Evolutionary conservation across 345 rosid species (phyloP), one percentile per base, ranked within the genome.

Genomic region (Iberis pinnata): DNA sequence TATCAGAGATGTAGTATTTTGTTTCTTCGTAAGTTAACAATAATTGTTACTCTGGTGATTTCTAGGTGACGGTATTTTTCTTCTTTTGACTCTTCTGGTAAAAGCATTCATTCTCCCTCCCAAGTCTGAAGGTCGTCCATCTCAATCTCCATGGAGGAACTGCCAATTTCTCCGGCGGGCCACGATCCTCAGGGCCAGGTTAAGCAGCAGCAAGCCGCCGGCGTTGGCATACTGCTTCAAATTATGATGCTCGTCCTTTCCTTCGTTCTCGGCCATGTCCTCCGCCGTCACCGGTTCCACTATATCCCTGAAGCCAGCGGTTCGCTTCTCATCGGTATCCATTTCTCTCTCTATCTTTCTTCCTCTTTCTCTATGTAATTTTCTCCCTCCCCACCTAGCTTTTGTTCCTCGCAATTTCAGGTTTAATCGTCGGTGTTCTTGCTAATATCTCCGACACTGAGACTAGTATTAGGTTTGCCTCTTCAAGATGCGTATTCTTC

Each of bases 201-300:
- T 4, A 84, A 84, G 67, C 93, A 84, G 65, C 98, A 90, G 73
- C 95, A 88, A 61, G 98, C 95, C 0, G 98, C 98, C 12, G 96
- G 98, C 40, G 92, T 92, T 2, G 98, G 98, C 12, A 92, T 92
- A 44, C 80, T 88, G 50, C 93, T 92, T 18, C 98, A 92, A 88
- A 88, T 92, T 63, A 88, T 92, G 98, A 92, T 88, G 95, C 98
- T 92, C 20, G 98, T 92, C 44, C 95, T 88, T 57, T 92, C 96
- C 48, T 92, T 92, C 71, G 93, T 92, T 43, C 85, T 92, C 22
- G 96, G 98, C 16, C 95, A 84, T 50, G 96, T 92, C 54, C 98
- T 92, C 18, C 95, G 96, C 56, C 98, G 98, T 63, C 96, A 80
- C 68, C 79, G 75, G 61, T 78, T 92, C 75, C 82, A 92, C 72